Conservation (phyloP, 2,329 filamentous ascomycete species). For the Stenocarpella maydis region DNA sequence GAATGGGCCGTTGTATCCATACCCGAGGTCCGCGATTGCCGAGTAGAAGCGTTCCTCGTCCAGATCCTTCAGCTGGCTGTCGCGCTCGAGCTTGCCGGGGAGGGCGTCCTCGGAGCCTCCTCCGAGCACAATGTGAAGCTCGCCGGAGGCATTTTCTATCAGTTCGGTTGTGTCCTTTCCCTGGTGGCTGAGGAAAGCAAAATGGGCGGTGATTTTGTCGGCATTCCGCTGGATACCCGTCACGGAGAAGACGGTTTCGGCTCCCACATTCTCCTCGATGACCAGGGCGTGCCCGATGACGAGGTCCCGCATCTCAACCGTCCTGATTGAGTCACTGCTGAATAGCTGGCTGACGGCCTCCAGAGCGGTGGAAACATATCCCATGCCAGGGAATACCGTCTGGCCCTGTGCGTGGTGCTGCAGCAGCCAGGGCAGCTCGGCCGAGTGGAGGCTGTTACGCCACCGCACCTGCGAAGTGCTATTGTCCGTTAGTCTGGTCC, state of each 20-base stretch:
- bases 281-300: slow-evolving; percentile 6
- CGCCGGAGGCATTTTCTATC: background rate
- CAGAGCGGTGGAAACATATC: slow-evolving; percentile 37
- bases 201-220: background rate
- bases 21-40: slow-evolving; percentile 14
- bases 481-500: background rate
- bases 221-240: too few species aligned
- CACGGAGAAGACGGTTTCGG: background rate
- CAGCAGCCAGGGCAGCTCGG: slow-evolving; percentile 48
- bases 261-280: background rate
- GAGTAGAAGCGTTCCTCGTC: slow-evolving; percentile 27
- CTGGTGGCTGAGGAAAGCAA: slow-evolving; percentile 6
- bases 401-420: slow-evolving; percentile 47
- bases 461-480: slow-evolving; percentile 36
- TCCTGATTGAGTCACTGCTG: background rate
- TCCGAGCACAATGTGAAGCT: background rate
- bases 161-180: background rate
- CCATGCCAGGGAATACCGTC: slow-evolving; percentile 48
- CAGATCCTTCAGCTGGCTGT: background rate
- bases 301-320: slow-evolving; percentile 33
- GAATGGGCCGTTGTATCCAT: slow-evolving; percentile 24
- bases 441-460: slow-evolving; percentile 39
- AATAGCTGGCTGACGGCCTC: slow-evolving; percentile 35
- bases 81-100: background rate
- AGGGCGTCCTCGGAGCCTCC: background rate